Base-by-base conservation (phyloP, 75 land plant species). In the Pinus tabuliformis region DNA sequence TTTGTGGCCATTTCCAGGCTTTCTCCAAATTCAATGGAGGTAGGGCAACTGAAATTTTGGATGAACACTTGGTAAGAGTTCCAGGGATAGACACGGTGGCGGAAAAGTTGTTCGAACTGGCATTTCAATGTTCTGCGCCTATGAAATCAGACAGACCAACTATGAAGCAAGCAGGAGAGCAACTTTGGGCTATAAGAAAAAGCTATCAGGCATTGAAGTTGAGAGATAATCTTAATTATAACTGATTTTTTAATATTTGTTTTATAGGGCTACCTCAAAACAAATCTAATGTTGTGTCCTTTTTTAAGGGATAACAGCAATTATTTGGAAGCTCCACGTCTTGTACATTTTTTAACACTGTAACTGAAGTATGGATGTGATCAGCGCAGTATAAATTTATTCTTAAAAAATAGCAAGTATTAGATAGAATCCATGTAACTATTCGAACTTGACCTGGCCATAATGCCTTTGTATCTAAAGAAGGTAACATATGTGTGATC, bases 51-150 rank as follows among this genome's bases (percentile, higher is more conserved):
- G 86, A 79, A 13, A 66, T 93, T 54, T 42, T 93, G 77, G 98
- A 95, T 81, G 92, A 91, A 54, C 49, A 36, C 54, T 77, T 95
- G 68, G 79, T 81, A 26, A 84, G 82, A 76, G 66, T 45, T 21
- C 71, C 75, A 5, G 62, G 63, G 14, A 57, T 59, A n/a, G 57
- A 78, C 13, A 66, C 81, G 12, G 75, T 78, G 54, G 52, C 57
- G 8, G 85, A 87, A 58, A 83, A 80, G 74, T 56, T 92, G 76
- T 81, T 89, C 33, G 78, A 78, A 56, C 59, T 94, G 80, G 92
- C 97, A 72, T 84, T 94, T 65, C 78, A 91, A 6, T 94, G 97
- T 78, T 88, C 87, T 26, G 97, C 91, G 15, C 97, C 97, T 3
- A 83, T 81, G 4, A 82, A 89, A 57, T 33, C 62, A 18, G 89